These are phyloP conservation scores for Dictyostelium purpureum DNA, from an alignment of 78 protist species.

Conservation along the genomic window DNA sequence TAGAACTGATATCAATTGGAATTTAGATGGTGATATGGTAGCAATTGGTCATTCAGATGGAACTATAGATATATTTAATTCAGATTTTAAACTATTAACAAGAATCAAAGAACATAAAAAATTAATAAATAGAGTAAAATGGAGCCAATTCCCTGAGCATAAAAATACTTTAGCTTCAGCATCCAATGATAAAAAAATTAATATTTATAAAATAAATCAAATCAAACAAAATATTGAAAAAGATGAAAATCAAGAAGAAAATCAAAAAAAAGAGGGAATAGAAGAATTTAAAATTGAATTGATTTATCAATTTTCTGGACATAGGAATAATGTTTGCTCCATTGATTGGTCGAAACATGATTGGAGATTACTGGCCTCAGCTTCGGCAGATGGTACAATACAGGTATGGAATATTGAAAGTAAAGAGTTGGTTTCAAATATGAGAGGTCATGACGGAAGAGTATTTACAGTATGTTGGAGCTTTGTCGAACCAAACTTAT, in stretches of 20 bases:
- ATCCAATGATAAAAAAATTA: constrained; percentile 34
- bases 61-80: background rate
- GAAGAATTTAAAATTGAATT: background rate
- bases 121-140: constrained; percentile 20
- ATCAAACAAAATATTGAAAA: background rate
- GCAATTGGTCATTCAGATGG: constrained; percentile 14
- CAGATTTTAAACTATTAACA: background rate
- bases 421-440: background rate
- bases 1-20: constrained; percentile 43
- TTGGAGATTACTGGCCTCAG: constrained; percentile 1
- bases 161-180: constrained; percentile 28
- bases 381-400: constrained; percentile 39
- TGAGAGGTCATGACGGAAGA: constrained; percentile 73
- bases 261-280: background rate
- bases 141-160: constrained; percentile 27
- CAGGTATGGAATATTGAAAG: constrained; percentile 55
- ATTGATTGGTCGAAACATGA: constrained; percentile 46
- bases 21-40: background rate
- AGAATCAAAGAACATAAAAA: constrained; percentile 23
- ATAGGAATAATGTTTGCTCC: constrained; percentile 36
- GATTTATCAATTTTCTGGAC: background rate
- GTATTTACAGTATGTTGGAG: constrained; percentile 56
- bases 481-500: background rate
- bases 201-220: constrained; percentile 11
- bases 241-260: background rate